Percentiles rank a stretch among this genome's conserved stretches.
Evolutionary conservation across 331 rosid genomes (phyloP).

Genomic region (Malus hybrid): DNA sequence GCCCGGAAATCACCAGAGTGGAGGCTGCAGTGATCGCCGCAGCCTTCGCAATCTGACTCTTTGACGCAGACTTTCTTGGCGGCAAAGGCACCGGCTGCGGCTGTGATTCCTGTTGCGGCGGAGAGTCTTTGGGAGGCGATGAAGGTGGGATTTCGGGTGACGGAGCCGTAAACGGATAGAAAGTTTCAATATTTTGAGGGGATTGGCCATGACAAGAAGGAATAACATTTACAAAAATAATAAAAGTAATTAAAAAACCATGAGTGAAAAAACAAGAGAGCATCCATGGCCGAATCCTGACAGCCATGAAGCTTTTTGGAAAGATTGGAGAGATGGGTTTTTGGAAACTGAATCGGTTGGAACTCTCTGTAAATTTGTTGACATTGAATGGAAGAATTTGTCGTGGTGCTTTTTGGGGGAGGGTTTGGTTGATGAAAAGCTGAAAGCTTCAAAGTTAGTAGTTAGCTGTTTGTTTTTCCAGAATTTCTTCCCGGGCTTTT

Average conservation of each 20-base stretch:
- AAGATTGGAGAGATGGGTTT: background rate
- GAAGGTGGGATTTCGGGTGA: background rate
- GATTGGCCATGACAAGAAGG: constrained; percentile 14
- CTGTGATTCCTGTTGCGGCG: constrained; percentile 1
- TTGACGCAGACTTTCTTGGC: constrained; percentile 22
- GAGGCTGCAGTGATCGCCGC: constrained; percentile 62
- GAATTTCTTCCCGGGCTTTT: constrained; percentile 6
- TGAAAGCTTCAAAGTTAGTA: constrained; percentile 49
- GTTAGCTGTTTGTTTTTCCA: constrained; percentile 8
- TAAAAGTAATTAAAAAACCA: background rate
- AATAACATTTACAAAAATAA: background rate
- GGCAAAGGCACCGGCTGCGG: constrained; percentile 2
- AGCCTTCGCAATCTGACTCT: constrained; percentile 35
- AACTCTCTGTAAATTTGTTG: background rate
- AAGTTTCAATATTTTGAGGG: constrained; percentile 65
- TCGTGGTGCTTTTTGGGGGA: constrained; percentile 23
- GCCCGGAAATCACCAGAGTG: constrained; percentile 42
- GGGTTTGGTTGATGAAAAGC: constrained; percentile 36
- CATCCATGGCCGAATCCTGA: constrained; percentile 21
- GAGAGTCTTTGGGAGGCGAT: background rate
- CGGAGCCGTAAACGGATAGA: constrained; percentile 35
- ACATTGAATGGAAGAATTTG: constrained; percentile 13
- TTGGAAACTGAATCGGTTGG: constrained; percentile 14
- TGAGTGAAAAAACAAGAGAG: constrained; percentile 3
- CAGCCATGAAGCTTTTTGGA: constrained; percentile 35